Percentiles rank a stretch among this genome's conserved stretches.
These are phyloP conservation scores for Sapria himalayana DNA, from an alignment of 345 rosid genomes.

Conservation along the genomic window DNA sequence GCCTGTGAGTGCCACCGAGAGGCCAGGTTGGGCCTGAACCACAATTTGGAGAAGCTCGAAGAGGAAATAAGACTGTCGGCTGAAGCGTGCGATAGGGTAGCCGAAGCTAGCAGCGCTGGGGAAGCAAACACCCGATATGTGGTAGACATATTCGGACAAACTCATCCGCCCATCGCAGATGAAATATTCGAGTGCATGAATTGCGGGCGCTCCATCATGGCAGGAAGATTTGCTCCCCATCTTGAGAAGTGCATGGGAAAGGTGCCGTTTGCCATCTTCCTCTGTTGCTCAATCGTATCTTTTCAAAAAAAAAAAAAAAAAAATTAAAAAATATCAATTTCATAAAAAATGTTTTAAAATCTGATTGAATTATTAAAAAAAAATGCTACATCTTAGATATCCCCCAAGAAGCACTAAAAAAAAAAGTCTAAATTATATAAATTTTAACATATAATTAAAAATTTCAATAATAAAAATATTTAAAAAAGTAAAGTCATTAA, in stretches of 20 bases:
- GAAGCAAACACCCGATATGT: constrained; percentile 63
- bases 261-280: constrained; percentile 19
- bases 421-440: no score
- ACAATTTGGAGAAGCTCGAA: constrained; percentile 62
- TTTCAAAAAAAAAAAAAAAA: no score
- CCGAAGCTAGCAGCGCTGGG: constrained; percentile 44
- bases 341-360: no score
- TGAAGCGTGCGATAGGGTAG: constrained; percentile 54
- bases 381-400: no score
- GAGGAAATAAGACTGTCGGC: constrained; percentile 72
- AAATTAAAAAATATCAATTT: no score
- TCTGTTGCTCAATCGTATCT: no score
- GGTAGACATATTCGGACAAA: constrained; percentile 80
- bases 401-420: no score
- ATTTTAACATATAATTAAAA: no score
- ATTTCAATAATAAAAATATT: no score
- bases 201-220: constrained; percentile 63
- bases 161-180: constrained; percentile 61
- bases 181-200: constrained; percentile 87
- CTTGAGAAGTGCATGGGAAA: constrained; percentile 97
- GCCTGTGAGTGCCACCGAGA: constrained; percentile 85
- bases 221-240: constrained; percentile 96
- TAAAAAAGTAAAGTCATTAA: no score
- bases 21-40: constrained; percentile 67
- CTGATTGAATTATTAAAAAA: no score